Evolutionary conservation across 2,329 filamentous ascomycete genomes (phyloP).

Genomic region (Alternaria longipes): DNA sequence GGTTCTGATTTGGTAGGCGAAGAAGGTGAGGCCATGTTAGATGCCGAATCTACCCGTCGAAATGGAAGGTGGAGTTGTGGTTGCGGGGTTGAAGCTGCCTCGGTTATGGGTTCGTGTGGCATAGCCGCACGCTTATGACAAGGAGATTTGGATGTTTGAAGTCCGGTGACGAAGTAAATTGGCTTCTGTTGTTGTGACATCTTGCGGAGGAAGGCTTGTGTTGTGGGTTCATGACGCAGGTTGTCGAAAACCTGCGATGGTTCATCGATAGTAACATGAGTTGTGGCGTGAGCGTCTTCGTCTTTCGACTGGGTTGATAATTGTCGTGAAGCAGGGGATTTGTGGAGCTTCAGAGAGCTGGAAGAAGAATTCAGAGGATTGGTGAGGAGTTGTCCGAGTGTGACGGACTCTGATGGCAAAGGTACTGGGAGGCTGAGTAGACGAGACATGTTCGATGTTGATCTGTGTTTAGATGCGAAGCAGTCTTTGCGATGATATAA

Average conservation of each 20-base stretch:
- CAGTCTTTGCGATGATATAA: background rate
- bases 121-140: background rate
- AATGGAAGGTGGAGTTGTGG: slow-evolving; percentile 20
- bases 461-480: background rate
- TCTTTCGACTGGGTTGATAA: slow-evolving; percentile 22
- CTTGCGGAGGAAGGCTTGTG: slow-evolving; percentile 33
- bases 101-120: slow-evolving; percentile 2
- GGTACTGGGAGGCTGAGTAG: slow-evolving; percentile 36
- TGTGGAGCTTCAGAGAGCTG: slow-evolving; percentile 26
- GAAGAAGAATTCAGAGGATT: slow-evolving; percentile 31
- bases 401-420: slow-evolving; percentile 30
- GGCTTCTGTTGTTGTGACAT: slow-evolving; percentile 56
- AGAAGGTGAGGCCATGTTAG: slow-evolving; percentile 11
- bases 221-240: slow-evolving; percentile 30
- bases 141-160: slow-evolving; percentile 52
- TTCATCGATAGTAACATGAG: slow-evolving; percentile 22
- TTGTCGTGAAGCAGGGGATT: slow-evolving; percentile 14
- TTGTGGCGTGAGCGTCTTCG: slow-evolving; percentile 32
- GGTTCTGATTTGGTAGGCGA: background rate
- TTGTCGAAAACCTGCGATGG: slow-evolving; percentile 34
- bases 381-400: slow-evolving; percentile 41
- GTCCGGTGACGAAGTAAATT: slow-evolving; percentile 54
- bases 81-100: slow-evolving; percentile 7
- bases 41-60: slow-evolving; percentile 37
- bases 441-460: slow-evolving; percentile 27